phyloP scores from a whole-genome alignment of 805 yeast species.

The Wickerhamiella brachini region DNA sequence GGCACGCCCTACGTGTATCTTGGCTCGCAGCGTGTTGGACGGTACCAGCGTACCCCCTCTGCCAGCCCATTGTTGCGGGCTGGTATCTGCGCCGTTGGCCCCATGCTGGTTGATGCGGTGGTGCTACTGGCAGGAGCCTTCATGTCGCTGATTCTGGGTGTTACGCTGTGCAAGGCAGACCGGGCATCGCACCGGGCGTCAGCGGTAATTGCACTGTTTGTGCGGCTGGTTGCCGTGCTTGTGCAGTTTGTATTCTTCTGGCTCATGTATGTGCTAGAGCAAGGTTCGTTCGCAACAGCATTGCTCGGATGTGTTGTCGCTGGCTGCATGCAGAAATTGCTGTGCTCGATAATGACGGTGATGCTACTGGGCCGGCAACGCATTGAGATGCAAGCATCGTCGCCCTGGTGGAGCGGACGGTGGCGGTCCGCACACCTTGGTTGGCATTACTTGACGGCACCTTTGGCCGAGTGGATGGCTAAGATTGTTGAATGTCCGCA shows the following conservation, averaged over 20 bases:
- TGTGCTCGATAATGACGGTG: conserved; percentile 39
- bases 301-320: conserved; percentile 47
- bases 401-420: conserved; percentile 48
- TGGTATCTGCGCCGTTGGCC: conserved; percentile 24
- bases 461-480: conserved; percentile 66
- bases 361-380: conserved; percentile 48
- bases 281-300: conserved; percentile 48
- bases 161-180: neutral
- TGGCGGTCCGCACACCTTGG: conserved; percentile 61
- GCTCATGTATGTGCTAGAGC: conserved; percentile 51
- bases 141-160: conserved; percentile 18
- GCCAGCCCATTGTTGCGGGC: conserved; percentile 43
- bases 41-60: conserved; percentile 24
- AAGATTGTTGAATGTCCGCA: conserved; percentile 76
- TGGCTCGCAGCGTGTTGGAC: conserved; percentile 61
- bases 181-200: neutral
- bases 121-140: conserved; percentile 26
- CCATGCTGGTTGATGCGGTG: conserved; percentile 15
- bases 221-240: conserved; percentile 41
- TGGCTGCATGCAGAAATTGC: conserved; percentile 40
- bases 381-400: conserved; percentile 39
- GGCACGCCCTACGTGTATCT: conserved; percentile 50
- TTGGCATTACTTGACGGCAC: conserved; percentile 70
- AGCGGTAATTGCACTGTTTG: conserved; percentile 34
- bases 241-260: conserved; percentile 45